Evolutionary conservation across 441 rosid species (phyloP).

Genomic region (Gossypium lobatum): DNA sequence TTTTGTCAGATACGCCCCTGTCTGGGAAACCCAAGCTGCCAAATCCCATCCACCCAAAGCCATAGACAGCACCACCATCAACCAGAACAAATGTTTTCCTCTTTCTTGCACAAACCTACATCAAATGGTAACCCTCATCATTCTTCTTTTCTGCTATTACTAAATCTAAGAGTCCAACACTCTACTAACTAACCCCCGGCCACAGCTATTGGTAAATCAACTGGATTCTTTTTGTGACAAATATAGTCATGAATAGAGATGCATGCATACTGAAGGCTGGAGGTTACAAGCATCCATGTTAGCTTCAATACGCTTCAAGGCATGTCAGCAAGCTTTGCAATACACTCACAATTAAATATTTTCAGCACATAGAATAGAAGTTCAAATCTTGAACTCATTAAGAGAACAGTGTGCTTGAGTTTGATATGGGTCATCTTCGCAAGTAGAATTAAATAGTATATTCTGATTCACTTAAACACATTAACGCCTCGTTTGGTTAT

Average conservation of each 20-base stretch:
- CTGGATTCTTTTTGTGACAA: neutral
- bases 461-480: neutral
- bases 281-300: neutral
- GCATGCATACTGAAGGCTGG: neutral
- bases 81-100: constrained; percentile 85
- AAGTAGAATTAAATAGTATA: neutral
- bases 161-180: neutral
- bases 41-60: constrained; percentile 88
- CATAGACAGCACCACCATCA: constrained; percentile 56
- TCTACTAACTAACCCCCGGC: neutral
- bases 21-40: constrained; percentile 94
- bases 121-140: constrained; percentile 1
- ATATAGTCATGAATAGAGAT: neutral
- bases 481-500: neutral
- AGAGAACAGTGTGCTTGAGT: neutral
- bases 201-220: neutral
- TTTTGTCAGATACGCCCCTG: constrained; percentile 64
- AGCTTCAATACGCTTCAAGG: neutral
- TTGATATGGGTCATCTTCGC: neutral
- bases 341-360: neutral
- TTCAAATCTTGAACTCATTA: neutral
- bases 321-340: neutral
- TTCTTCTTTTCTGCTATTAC: neutral
- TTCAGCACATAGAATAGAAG: neutral
- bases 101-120: constrained; percentile 92